Evolutionary conservation across 2,329 filamentous ascomycete species (phyloP), one percentile per base, ranked within the genome.

Genomic region (Ophiostoma perfectum): DNA sequence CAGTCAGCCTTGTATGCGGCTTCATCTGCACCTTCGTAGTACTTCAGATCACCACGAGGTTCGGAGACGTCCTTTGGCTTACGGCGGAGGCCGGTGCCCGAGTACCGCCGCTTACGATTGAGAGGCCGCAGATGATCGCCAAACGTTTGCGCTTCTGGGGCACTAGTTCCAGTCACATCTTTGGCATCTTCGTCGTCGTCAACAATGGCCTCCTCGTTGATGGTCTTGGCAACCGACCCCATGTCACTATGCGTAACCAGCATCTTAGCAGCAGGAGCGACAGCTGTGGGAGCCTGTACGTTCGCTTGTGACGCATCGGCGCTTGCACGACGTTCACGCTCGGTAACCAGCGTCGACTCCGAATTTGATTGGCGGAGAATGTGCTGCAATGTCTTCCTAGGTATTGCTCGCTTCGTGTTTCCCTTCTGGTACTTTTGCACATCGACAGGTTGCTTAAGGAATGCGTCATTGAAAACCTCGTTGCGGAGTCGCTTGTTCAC

Each of bases 401-500:
- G 84, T 45, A 93, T 81, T 12, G 86, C 83, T 67, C 90, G 84
- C 74, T 90, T 87, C 6, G 60, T 60, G 58, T 88, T 86, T 70
- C 90, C 90, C 70, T 86, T 85, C 44, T 90, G 88, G 70, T 93
- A 89, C 70, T 90, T 89, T 73, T 93, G 91, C 73, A 89, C 81
- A n/a, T 91, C 89, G 70, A 97, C 90, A 0, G 90, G 88, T 67
- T 93, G 90, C 70, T 93, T 92, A 60, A 92, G 82, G 75, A 97
- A 97, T 0, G 94, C 94, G 76, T 97, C 93, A 52, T 93, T 91
- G 75, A 97, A 90, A 0, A 97, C 93, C 77, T 96, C 92, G 76
- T 96, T 94, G 70, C 93, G 89, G 52, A 98, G 79, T 70, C 89
- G 88, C 74, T 91, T 90, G 76, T 98, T 98, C 69, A 97, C 91